phyloP scores from a whole-genome alignment of 2,329 filamentous ascomycete species.

The Pseudogymnoascus sp. region DNA sequence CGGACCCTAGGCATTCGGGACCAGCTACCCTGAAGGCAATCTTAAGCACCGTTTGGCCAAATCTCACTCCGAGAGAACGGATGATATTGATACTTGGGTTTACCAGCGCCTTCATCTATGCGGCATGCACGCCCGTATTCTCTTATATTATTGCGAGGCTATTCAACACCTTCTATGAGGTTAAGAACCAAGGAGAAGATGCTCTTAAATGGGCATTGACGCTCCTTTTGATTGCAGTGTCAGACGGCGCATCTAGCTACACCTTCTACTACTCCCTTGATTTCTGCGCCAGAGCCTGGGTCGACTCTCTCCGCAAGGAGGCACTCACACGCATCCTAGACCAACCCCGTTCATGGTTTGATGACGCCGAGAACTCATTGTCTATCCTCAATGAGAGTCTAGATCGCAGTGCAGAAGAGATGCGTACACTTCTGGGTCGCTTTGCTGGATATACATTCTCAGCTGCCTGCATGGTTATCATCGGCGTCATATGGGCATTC shows the following conservation, averaged over 20 bases:
- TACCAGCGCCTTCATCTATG: slow-evolving; percentile 54
- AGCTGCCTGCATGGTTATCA: slow-evolving; percentile 56
- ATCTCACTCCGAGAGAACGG: slow-evolving; percentile 45
- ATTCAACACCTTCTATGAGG: slow-evolving; percentile 59
- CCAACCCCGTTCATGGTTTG: slow-evolving; percentile 76
- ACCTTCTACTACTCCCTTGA: slow-evolving; percentile 66
- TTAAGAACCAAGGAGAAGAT: slow-evolving; percentile 23
- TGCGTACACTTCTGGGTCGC: slow-evolving; percentile 71
- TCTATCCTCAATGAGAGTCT: slow-evolving; percentile 62
- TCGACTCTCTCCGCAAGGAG: slow-evolving; percentile 60
- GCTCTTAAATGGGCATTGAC: slow-evolving; percentile 55
- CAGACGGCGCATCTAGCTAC: slow-evolving; percentile 60
- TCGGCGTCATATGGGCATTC: slow-evolving; percentile 70
- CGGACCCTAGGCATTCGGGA: not conserved
- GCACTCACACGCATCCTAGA: slow-evolving; percentile 63
- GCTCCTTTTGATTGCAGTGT: slow-evolving; percentile 59
- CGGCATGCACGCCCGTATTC: slow-evolving; percentile 65
- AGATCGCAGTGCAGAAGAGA: slow-evolving; percentile 78
- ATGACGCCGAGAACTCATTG: slow-evolving; percentile 57
- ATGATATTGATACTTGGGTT: slow-evolving; percentile 53
- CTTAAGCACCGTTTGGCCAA: slow-evolving; percentile 64
- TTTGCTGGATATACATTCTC: slow-evolving; percentile 67
- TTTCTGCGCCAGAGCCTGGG: slow-evolving; percentile 54
- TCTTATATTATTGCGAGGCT: slow-evolving; percentile 69
- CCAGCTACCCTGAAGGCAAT: slow-evolving; percentile 43